phyloP scores from a whole-genome alignment of 164 flowering plant genomes.

The Magnolia officinalis region DNA sequence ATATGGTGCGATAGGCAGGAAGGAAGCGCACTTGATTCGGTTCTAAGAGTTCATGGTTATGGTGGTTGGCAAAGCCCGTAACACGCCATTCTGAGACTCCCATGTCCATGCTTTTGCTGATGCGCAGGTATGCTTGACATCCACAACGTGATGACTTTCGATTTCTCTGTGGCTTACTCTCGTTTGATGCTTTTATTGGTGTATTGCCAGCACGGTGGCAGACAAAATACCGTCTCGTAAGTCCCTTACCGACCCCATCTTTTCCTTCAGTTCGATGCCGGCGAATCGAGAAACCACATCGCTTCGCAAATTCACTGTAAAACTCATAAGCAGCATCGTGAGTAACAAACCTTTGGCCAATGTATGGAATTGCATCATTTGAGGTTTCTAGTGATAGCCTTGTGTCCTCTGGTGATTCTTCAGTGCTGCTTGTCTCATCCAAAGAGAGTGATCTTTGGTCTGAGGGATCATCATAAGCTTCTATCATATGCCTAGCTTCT shows the following conservation, averaged over 20 bases:
- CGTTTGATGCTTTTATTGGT: conserved; percentile 60
- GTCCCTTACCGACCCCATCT: conserved; percentile 95
- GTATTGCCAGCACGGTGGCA: conserved; percentile 97
- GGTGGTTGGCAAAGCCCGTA: conserved; percentile 83
- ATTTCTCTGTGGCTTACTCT: conserved; percentile 78
- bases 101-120: conserved; percentile 64
- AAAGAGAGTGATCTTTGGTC: conserved; percentile 79
- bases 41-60: conserved; percentile 82
- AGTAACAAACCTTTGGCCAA: conserved; percentile 75
- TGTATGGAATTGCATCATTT: conserved; percentile 64
- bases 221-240: conserved; percentile 86
- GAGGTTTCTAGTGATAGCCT: conserved; percentile 63
- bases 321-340: conserved; percentile 95
- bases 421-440: conserved; percentile 82
- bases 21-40: conserved; percentile 91
- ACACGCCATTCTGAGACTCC: conserved; percentile 87
- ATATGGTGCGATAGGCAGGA: conserved; percentile 89
- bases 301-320: conserved; percentile 79
- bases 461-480: conserved; percentile 68
- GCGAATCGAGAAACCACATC: conserved; percentile 87
- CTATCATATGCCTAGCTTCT: conserved; percentile 53
- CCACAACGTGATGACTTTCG: conserved; percentile 92
- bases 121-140: conserved; percentile 85
- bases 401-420: conserved; percentile 76
- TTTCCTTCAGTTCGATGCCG: conserved; percentile 93